Evolutionary conservation across 345 rosid species (phyloP), one percentile per base, ranked within the genome.

Genomic region (Melaleuca alternifolia): DNA sequence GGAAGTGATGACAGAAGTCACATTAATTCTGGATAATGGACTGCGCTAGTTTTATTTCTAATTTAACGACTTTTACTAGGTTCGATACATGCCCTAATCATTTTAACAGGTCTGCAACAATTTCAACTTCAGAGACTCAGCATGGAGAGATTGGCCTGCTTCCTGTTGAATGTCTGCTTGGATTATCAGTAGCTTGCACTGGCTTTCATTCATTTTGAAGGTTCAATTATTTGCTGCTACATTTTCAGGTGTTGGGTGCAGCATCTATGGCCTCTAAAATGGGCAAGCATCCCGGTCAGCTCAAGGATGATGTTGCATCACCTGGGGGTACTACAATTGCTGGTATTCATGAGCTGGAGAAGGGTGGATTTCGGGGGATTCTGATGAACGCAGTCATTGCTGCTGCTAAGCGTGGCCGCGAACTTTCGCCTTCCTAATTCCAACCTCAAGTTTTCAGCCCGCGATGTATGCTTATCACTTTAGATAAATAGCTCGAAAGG

Each of bases 321-420:
- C 93, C 99, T 2, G 99, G 96, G 11, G 99, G 99, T 54, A 96
- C 99, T 12, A 97, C 99, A 6, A 94, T 96, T 44, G 94, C 98
- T 1, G 98, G 98, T 51, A 89, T 96, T 88, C 97, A 97, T 37
- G 99, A 96, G 89, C 88, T 97, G 87, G 99, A 97, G 93, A 96
- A 95, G 91, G 94, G 92, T 14, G 95, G 98, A 59, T 94, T 93
- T 86, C 96, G 98, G 5, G 99, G 98, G 54, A 87, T 87, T 10
- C 86, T 96, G 88, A 97, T 95, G 99, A 95, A 97, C 89, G 99
- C 97, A 26, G 99, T 95, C 84, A 92, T 92, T 50, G 98, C 97
- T 82, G 99, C 99, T 87, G 91, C 96, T 16, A 93, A 94, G 37
- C 97, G 96, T 16, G 89, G 98, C 91, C 87, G 86, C 44, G 96